phyloP scores from a whole-genome alignment of 805 yeast genomes.

The Candida easanensis region DNA sequence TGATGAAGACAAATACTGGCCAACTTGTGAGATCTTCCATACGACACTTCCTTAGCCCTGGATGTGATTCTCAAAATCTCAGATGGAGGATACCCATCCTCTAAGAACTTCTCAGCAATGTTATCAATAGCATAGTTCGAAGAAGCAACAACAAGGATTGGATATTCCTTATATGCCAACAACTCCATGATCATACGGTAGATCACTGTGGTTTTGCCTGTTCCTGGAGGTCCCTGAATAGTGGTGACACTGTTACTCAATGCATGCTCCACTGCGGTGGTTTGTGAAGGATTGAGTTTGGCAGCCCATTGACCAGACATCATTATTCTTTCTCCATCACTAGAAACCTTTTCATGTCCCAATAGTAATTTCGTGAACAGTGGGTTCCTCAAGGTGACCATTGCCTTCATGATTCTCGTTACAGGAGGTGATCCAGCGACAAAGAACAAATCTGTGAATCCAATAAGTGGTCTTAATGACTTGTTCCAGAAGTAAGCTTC shows the following conservation, averaged over 20 bases:
- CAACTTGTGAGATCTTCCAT: conserved; percentile 50
- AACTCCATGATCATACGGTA: conserved; percentile 58
- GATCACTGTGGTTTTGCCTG: conserved; percentile 25
- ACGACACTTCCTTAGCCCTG: conserved; percentile 56
- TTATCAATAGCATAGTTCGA: conserved; percentile 74
- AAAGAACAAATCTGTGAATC: conserved; percentile 38
- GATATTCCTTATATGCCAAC: conserved; percentile 50
- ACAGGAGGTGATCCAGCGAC: conserved; percentile 62
- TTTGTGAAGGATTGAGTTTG: conserved; percentile 55
- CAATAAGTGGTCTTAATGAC: conserved; percentile 40
- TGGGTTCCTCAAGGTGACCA: conserved; percentile 53
- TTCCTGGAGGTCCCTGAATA: conserved; percentile 38
- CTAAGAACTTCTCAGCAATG: conserved; percentile 63
- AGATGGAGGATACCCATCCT: conserved; percentile 45
- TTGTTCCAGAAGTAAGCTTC: conserved; percentile 58
- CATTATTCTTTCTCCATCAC: conserved; percentile 55
- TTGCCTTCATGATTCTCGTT: conserved; percentile 59
- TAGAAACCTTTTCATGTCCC: conserved; percentile 46
- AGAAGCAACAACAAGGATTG: conserved; percentile 70
- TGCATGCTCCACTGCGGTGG: conserved; percentile 36
- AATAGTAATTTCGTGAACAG: conserved; percentile 49
- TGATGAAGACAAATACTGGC: conserved; percentile 61
- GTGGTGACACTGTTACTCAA: conserved; percentile 38
- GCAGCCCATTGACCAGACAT: conserved; percentile 44
- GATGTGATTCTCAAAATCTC: conserved; percentile 55